Evolutionary conservation across 306 rosid species (phyloP).

Genomic region (Lathyrus oleraceus): DNA sequence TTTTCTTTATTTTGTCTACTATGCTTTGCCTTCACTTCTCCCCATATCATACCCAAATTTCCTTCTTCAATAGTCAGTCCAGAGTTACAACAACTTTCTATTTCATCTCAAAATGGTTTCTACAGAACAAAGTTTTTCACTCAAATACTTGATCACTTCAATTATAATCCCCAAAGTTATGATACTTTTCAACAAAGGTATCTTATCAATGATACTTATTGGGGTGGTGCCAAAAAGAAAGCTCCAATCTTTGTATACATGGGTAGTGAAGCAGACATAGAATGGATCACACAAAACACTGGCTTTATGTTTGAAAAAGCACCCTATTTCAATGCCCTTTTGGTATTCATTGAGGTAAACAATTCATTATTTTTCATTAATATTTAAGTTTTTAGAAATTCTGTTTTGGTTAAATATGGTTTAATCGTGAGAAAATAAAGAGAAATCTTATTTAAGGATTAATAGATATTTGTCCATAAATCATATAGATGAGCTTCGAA

Average conservation of each 20-base stretch:
- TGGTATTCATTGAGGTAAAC: conserved; percentile 82
- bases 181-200: conserved; percentile 74
- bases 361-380: too few relatives aligned
- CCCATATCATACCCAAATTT: conserved; percentile 43
- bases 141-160: conserved; percentile 85
- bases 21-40: conserved; percentile 20
- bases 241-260: conserved; percentile 94
- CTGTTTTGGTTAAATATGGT: too few relatives aligned
- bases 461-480: too few relatives aligned
- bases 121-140: conserved; percentile 67
- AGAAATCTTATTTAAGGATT: too few relatives aligned
- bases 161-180: conserved; percentile 68
- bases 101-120: conserved; percentile 32
- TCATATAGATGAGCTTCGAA: too few relatives aligned
- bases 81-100: conserved; percentile 37
- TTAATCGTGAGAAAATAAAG: too few relatives aligned
- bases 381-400: too few relatives aligned
- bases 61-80: conserved; percentile 48
- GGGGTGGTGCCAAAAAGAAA: conserved; percentile 77
- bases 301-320: conserved; percentile 75
- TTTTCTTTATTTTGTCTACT: conserved; percentile 30
- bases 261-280: conserved; percentile 84
- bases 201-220: conserved; percentile 64
- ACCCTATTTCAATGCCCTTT: conserved; percentile 69
- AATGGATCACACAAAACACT: conserved; percentile 82